phyloP scores from a whole-genome alignment of 208 protist species.

The Leishmania arabica region DNA sequence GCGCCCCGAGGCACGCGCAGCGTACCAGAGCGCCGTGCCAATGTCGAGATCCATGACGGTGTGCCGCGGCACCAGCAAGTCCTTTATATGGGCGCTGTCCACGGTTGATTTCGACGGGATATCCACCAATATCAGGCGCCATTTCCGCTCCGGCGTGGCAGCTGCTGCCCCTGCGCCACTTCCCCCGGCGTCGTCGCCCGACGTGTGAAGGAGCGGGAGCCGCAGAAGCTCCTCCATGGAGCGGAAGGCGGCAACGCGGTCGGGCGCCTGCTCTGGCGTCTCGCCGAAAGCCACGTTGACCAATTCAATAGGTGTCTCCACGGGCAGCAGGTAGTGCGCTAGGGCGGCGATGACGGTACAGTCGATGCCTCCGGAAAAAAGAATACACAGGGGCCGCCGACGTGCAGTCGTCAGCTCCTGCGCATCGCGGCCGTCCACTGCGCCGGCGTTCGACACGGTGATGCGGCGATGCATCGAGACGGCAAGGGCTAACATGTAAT shows the following conservation, averaged over 20 bases:
- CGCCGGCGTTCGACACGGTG: constrained; percentile 46
- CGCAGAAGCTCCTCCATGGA: constrained; percentile 82
- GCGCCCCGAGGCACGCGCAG: constrained; percentile 76
- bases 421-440: constrained; percentile 47
- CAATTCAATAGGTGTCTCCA: constrained; percentile 91
- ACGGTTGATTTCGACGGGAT: constrained; percentile 44
- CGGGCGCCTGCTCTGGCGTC: constrained; percentile 74
- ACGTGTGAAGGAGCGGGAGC: constrained; percentile 46
- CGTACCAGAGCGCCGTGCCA: constrained; percentile 95
- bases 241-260: constrained; percentile 77
- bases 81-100: constrained; percentile 52
- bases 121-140: constrained; percentile 91
- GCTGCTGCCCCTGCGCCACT: neutral
- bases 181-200: constrained; percentile 9
- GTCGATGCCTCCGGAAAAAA: constrained; percentile 96
- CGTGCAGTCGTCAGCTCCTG: constrained; percentile 40
- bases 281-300: constrained; percentile 95
- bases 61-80: constrained; percentile 74
- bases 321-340: constrained; percentile 79
- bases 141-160: constrained; percentile 56
- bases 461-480: constrained; percentile 67
- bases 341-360: constrained; percentile 93
- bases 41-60: constrained; percentile 97
- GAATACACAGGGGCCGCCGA: constrained; percentile 74
- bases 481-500: constrained; percentile 76